Evolutionary conservation across 179 eudicot species (phyloP).

Genomic region (Nepenthes alata): DNA sequence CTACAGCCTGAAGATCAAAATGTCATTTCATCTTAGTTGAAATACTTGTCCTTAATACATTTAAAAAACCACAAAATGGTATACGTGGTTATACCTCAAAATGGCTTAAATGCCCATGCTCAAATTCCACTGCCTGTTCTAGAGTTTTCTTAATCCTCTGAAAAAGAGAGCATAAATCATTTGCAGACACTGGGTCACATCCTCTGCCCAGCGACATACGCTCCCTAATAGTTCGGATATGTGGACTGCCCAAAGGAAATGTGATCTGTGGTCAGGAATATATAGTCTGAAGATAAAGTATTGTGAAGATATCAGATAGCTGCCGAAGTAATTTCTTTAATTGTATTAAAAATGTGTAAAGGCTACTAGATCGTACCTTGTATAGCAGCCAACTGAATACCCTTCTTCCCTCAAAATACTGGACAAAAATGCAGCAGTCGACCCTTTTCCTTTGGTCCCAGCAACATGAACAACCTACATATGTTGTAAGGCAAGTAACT

Average conservation of each 20-base stretch:
- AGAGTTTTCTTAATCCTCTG: constrained; percentile 37
- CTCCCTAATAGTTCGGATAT: constrained; percentile 74
- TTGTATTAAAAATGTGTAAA: not conserved
- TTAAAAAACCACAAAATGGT: not conserved
- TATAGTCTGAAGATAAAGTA: not conserved
- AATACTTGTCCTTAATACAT: too few species aligned
- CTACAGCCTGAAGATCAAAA: too few species aligned
- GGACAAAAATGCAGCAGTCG: constrained; percentile 85
- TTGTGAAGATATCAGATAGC: not conserved
- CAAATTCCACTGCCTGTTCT: constrained; percentile 59
- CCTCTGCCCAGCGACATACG: constrained; percentile 61
- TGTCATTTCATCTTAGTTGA: too few species aligned
- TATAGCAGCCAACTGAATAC: constrained; percentile 86
- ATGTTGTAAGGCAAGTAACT: not conserved
- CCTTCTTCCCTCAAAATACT: constrained; percentile 81
- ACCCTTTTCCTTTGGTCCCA: constrained; percentile 98
- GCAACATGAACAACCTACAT: constrained; percentile 77
- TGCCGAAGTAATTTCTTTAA: not conserved
- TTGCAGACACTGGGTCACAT: constrained; percentile 56
- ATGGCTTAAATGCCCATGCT: constrained; percentile 63
- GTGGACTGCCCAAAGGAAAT: constrained; percentile 64
- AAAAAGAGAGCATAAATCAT: constrained; percentile 35
- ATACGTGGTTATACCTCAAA: constrained; percentile 53
- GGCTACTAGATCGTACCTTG: constrained; percentile 34
- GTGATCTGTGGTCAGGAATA: constrained; percentile 15